These are phyloP conservation scores for Plasmopara muralis DNA, from an alignment of 352 stramenopile genomes.

Conservation along the genomic window DNA sequence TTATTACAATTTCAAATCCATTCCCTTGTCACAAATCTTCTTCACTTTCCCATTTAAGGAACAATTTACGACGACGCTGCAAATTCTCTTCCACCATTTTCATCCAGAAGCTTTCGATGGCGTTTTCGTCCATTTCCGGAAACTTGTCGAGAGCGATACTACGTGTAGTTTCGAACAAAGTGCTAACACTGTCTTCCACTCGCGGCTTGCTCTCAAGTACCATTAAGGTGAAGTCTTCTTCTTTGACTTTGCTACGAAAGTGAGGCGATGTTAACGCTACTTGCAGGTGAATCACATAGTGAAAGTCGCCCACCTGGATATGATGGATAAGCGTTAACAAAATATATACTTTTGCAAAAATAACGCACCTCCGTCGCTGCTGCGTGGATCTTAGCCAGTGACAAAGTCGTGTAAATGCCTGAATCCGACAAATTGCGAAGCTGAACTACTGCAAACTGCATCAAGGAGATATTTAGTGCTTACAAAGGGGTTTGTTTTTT, in stretches of 20 bases:
- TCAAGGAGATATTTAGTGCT: neutral
- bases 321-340: neutral
- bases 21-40: conserved; percentile 3
- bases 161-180: conserved; percentile 25
- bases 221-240: conserved; percentile 68
- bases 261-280: conserved; percentile 62
- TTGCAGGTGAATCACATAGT: conserved; percentile 68
- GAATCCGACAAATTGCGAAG: conserved; percentile 58
- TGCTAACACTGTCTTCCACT: conserved; percentile 11
- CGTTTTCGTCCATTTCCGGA: conserved; percentile 74
- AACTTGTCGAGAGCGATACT: conserved; percentile 84
- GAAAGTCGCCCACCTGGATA: conserved; percentile 59
- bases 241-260: conserved; percentile 47
- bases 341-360: neutral
- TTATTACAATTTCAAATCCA: neutral
- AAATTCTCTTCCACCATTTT: conserved; percentile 52
- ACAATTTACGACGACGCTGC: conserved; percentile 33
- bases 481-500: neutral
- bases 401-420: conserved; percentile 61
- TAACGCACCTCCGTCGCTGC: conserved; percentile 42
- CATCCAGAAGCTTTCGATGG: conserved; percentile 75
- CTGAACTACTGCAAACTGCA: conserved; percentile 57
- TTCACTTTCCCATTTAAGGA: conserved; percentile 38
- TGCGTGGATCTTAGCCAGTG: conserved; percentile 40
- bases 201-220: conserved; percentile 60